Base-by-base conservation (phyloP, 345 rosid genomes). In the Fremontodendron californicum region DNA sequence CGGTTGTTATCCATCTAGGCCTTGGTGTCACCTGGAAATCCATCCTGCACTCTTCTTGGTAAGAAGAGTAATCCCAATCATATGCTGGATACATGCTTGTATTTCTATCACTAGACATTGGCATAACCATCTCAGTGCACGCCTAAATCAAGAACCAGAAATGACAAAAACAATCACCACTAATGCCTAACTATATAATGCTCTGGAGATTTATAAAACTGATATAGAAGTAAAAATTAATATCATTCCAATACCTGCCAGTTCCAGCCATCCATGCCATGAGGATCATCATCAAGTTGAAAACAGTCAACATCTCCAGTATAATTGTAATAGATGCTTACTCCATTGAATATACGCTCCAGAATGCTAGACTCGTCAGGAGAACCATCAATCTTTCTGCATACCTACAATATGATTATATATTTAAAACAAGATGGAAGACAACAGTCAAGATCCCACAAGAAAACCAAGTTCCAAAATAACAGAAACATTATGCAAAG, bases 111-210 rank as follows among this genome's bases (percentile, higher is more conserved):
- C 92, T 86, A 60, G 97, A 87, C 97, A 93, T 90, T 45, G 96
- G 92, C 93, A 93, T 84, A 75, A 90, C 97, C 98, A 95, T 95
- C 87, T 95, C 99, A 19, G 98, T 87, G 85, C 98, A 95, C 0
- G 97, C 98, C 99, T 95, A 55, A 15, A 78, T 67, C 21, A 16
- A 45, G 39, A 69, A 46, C 55, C 39, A 69, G 61, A 71, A 40
- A n/a, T 33, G 45, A n/a, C 2, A 48, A n/a, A 31, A 71, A 51
- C 43, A 33, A 71, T 33, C 43, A 33, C 27, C 8, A 33, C 10
- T 33, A 51, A 5, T 51, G 75, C 62, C 33, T 33, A 19, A 19
- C 9, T n/a, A 51, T 1, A 71, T 43, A 19, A 48, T 49, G 43
- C 18, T 48, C 7, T 31, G 10, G 31, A 33, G 75, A 51, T 33